phyloP scores from a whole-genome alignment of 2,329 filamentous ascomycete genomes.

The Diplodia scrobiculata region DNA sequence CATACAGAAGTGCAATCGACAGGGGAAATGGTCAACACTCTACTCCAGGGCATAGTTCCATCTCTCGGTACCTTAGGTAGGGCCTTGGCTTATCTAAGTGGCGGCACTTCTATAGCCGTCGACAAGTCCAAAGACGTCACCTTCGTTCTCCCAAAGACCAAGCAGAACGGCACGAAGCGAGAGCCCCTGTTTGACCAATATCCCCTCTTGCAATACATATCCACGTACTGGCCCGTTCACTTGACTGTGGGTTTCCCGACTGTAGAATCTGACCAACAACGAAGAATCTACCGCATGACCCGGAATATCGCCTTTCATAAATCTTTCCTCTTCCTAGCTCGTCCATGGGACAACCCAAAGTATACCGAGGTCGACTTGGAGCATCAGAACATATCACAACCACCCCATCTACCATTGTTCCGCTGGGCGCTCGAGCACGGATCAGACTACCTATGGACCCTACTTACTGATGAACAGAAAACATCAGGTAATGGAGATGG shows the following conservation, averaged over 20 bases:
- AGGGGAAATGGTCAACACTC: neutral
- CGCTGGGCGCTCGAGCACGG: too few species aligned
- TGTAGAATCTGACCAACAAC: neutral
- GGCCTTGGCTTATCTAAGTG: neutral
- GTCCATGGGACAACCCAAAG: neutral
- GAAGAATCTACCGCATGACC: neutral
- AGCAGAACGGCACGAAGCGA: neutral
- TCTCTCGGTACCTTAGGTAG: neutral
- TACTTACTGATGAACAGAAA: too few species aligned
- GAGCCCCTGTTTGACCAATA: neutral
- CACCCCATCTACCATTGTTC: too few species aligned
- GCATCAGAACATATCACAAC: too few species aligned
- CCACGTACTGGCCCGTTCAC: neutral
- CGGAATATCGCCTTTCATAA: neutral
- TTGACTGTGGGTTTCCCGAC: neutral
- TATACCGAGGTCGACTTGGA: neutral
- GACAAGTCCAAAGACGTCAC: neutral
- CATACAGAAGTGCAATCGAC: neutral
- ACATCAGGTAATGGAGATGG: too few species aligned
- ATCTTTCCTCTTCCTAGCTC: neutral
- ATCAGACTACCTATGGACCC: too few species aligned
- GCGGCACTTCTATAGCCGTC: neutral
- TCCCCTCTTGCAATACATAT: neutral
- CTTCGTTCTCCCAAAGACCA: neutral
- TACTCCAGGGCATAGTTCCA: neutral